Percentiles rank a stretch among this genome's conserved stretches.
phyloP scores from a whole-genome alignment of 1,139 yeast species.

The Pichia sp. region DNA sequence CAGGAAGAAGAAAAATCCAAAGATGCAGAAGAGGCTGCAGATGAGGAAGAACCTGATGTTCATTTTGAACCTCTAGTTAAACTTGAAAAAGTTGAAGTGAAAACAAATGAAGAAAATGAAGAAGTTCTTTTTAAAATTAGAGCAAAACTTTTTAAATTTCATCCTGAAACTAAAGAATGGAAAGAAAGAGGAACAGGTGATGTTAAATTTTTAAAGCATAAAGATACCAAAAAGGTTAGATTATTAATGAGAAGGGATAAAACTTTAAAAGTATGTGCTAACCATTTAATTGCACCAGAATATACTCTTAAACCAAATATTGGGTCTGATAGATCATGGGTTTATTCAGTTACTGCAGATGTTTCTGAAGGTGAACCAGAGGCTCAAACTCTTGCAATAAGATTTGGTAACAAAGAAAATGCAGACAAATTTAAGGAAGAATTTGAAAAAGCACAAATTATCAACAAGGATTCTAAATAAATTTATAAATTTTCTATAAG shows the following conservation, averaged over 20 bases:
- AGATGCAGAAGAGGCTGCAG: constrained; percentile 50
- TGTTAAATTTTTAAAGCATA: constrained; percentile 90
- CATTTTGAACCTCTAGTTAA: constrained; percentile 95
- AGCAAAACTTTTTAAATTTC: constrained; percentile 92
- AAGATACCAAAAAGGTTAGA: constrained; percentile 72
- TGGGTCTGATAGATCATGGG: constrained; percentile 98
- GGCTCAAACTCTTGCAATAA: constrained; percentile 92
- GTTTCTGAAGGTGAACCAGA: constrained; percentile 94
- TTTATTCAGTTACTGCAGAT: constrained; percentile 89
- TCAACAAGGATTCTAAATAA: constrained; percentile 38
- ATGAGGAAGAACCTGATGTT: constrained; percentile 86
- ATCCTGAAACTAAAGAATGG: constrained; percentile 78
- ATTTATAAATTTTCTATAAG: not conserved
- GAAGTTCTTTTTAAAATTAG: constrained; percentile 81
- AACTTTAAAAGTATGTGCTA: constrained; percentile 95
- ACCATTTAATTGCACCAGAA: constrained; percentile 83
- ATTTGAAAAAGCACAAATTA: constrained; percentile 74
- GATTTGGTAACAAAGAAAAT: constrained; percentile 95
- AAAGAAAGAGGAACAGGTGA: constrained; percentile 99
- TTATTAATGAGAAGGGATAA: constrained; percentile 98
- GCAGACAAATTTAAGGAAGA: constrained; percentile 93
- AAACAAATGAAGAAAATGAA: constrained; percentile 95
- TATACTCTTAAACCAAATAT: constrained; percentile 86
- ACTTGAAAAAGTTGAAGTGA: constrained; percentile 91
- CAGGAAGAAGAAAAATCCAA: constrained; percentile 27